phyloP scores from a whole-genome alignment of 805 yeast species.

The Torulaspora gathmanii region DNA sequence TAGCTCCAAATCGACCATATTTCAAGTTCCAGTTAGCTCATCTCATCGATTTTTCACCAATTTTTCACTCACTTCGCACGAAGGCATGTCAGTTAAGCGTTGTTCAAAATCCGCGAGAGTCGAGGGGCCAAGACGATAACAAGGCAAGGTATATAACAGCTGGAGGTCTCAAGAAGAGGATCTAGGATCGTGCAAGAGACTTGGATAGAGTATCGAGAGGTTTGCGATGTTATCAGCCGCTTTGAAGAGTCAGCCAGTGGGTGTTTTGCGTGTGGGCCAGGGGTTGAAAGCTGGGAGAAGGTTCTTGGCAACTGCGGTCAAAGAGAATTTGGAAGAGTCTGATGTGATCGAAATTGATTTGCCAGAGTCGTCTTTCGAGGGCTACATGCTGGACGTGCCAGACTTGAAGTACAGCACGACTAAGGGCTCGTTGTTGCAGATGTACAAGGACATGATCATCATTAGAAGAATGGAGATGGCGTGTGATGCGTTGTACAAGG shows the following conservation, averaged over 20 bases:
- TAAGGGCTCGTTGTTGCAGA: constrained; percentile 72
- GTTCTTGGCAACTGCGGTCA: constrained; percentile 18
- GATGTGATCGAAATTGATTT: constrained; percentile 49
- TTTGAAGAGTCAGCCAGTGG: constrained; percentile 7
- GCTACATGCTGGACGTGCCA: constrained; percentile 75
- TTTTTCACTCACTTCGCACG: constrained; percentile 9
- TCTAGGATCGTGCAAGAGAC: background rate
- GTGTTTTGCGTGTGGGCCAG: background rate
- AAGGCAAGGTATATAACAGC: background rate
- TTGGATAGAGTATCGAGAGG: too few species aligned
- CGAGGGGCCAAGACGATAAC: background rate
- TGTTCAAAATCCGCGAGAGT: constrained; percentile 2
- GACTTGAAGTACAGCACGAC: constrained; percentile 69
- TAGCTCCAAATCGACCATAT: background rate
- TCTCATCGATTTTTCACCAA: constrained; percentile 10
- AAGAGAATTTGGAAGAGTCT: constrained; percentile 9
- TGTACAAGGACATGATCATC: constrained; percentile 94
- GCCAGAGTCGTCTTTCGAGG: constrained; percentile 79
- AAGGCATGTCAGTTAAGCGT: background rate
- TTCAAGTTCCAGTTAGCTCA: constrained; percentile 9
- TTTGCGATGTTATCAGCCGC: constrained; percentile 11
- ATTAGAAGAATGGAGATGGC: constrained; percentile 99
- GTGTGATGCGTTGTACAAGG: constrained; percentile 95
- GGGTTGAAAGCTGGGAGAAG: background rate
- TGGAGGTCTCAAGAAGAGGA: background rate